These are phyloP conservation scores for Erodium trifolium DNA, from an alignment of 441 rosid genomes.

Conservation along the genomic window DNA sequence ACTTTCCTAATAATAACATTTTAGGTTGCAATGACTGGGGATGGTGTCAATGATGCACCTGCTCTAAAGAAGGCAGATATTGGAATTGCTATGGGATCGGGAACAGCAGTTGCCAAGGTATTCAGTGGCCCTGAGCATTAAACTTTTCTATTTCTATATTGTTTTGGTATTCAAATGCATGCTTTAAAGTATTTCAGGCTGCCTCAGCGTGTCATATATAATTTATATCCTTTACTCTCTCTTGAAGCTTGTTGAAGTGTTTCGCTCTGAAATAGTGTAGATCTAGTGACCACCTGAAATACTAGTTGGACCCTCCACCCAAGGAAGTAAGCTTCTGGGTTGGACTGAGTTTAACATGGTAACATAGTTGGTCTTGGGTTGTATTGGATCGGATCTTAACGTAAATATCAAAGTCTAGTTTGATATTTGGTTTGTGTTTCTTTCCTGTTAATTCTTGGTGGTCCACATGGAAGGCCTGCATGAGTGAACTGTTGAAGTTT, in stretches of 20 bases:
- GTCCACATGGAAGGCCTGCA: no score
- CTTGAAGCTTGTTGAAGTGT: background rate
- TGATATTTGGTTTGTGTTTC: no score
- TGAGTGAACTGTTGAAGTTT: no score
- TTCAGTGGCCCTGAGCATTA: conserved; percentile 13
- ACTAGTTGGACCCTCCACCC: no score
- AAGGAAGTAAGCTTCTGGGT: no score
- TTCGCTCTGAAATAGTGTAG: no score
- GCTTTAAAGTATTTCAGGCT: background rate
- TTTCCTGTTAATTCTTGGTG: no score
- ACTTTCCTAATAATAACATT: conserved; percentile 16
- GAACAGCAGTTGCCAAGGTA: conserved; percentile 99
- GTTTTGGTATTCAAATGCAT: background rate
- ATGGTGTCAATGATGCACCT: conserved; percentile 99
- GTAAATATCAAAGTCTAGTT: no score
- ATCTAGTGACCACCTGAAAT: no score
- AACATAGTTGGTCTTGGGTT: no score
- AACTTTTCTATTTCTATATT: background rate
- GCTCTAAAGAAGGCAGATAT: conserved; percentile 96
- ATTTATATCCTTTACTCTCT: background rate
- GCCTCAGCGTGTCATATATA: background rate
- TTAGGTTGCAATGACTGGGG: conserved; percentile 99
- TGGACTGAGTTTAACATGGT: no score
- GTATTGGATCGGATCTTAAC: no score
- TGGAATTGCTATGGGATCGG: conserved; percentile 99